Base-by-base conservation (phyloP, 768 basidiomycete genomes). In the Mycena olivaceomarginata region DNA sequence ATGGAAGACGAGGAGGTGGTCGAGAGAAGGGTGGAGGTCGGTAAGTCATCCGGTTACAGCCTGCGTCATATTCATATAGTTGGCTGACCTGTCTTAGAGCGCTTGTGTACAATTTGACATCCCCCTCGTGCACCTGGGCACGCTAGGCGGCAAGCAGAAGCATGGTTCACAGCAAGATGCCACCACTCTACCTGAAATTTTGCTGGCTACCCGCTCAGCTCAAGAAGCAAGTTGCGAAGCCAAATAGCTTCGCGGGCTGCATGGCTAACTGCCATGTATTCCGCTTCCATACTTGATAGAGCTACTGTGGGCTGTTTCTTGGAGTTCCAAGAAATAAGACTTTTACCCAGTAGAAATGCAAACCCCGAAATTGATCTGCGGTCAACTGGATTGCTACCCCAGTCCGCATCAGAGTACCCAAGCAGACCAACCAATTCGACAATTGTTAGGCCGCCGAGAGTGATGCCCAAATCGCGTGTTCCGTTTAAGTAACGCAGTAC, bases 401-500 rank as follows among this genome's bases (percentile, higher is more conserved):
- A 84, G 62, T 43, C 77, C n/a, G 72, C 72, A 40, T 74, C 72
- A 3, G 74, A 77, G 46, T 72, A 75, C 20, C 53, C 56, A 16
- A 31, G 31, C 31, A 31, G 31, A 31, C 3, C 31, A 31, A 72
- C 46, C 48, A 74, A 45, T 20, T 65, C 64, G 10, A 22, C 20
- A 7, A 51, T 41, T 10, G 46, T 9, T 12, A 13, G n/a, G 20
- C 66, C 48, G 60, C 65, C 65, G 25, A 63, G 79, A n/a, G 73
- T 77, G 72, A 82, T 51, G 16, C 74, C 67, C 9, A 73, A 40
- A 18, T 74, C 40, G 22, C n/a, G 51, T 2, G 83, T 83, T 8
- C 80, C 79, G n/a, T 78, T 72, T 1, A 90, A 79, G 79, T 89
- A 90, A 11, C 83, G 80, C 40, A 86, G 79, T 40, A 87, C 70